Percentiles rank a stretch among this genome's conserved stretches.
Conservation (phyloP, 1,139 yeast genomes). For the Yamadazyma spencermartinsiae region DNA sequence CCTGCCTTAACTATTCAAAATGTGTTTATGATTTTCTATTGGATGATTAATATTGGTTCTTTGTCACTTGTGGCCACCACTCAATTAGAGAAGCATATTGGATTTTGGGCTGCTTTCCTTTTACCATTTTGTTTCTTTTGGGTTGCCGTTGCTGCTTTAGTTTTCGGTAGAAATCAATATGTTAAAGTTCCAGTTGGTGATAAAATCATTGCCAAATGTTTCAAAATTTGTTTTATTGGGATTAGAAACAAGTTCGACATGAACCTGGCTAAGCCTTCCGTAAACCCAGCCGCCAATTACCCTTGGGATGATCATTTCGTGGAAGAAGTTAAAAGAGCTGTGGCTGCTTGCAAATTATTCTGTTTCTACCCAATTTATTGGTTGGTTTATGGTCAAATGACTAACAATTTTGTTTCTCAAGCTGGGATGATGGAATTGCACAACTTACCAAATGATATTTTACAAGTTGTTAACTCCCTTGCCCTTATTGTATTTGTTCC, state of each 20-base stretch:
- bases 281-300: conserved; percentile 40
- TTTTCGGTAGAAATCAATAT: conserved; percentile 57
- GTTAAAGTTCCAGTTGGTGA: conserved; percentile 65
- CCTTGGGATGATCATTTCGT: conserved; percentile 64
- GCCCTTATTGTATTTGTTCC: conserved; percentile 65
- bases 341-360: conserved; percentile 65
- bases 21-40: conserved; percentile 44
- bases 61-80: conserved; percentile 45
- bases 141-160: conserved; percentile 55
- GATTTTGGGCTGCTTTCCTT: conserved; percentile 47
- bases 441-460: conserved; percentile 65
- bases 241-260: conserved; percentile 50
- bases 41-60: conserved; percentile 44
- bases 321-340: conserved; percentile 59
- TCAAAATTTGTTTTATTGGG: conserved; percentile 49
- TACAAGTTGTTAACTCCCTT: conserved; percentile 63
- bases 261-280: conserved; percentile 57
- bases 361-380: conserved; percentile 63
- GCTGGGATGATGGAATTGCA: conserved; percentile 66
- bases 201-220: conserved; percentile 58
- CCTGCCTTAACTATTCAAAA: conserved; percentile 44
- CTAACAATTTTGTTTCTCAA: conserved; percentile 62
- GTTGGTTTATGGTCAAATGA: conserved; percentile 69
- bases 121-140: conserved; percentile 69
- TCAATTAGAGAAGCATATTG: conserved; percentile 36